Evolutionary conservation across 495 filamentous ascomycete species (phyloP).

Genomic region (Aspergillus sclerotioniger): DNA sequence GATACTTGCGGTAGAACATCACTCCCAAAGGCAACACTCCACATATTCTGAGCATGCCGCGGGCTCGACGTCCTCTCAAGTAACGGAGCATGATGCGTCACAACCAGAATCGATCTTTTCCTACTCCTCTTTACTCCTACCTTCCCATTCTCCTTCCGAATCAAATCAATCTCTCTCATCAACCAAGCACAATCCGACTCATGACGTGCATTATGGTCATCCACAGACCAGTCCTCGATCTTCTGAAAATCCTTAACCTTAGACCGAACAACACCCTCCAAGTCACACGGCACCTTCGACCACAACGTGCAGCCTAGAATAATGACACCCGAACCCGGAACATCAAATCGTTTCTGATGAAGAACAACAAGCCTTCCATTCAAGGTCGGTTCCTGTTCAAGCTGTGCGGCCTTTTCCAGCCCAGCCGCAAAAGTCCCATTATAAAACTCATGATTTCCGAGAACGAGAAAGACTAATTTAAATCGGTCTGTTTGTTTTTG

Average conservation of each 20-base stretch:
- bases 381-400: constrained; percentile 45
- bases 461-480: constrained; percentile 49
- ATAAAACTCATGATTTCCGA: constrained; percentile 63
- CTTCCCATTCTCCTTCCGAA: constrained; percentile 21
- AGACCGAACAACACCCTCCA: constrained; percentile 32
- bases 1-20: constrained; percentile 39
- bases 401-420: constrained; percentile 37
- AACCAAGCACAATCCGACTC: constrained; percentile 48
- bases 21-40: constrained; percentile 50
- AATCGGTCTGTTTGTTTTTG: constrained; percentile 37
- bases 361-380: constrained; percentile 46
- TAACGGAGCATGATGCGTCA: constrained; percentile 56
- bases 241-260: constrained; percentile 51
- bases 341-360: constrained; percentile 40
- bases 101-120: constrained; percentile 41
- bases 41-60: constrained; percentile 38
- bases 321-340: constrained; percentile 36
- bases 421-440: constrained; percentile 34
- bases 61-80: constrained; percentile 41
- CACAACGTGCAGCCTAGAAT: constrained; percentile 59
- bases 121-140: constrained; percentile 7
- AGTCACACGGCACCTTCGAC: constrained; percentile 44
- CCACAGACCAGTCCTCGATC: constrained; percentile 49
- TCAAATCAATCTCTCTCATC: constrained; percentile 30
- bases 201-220: constrained; percentile 47